A percentile compares a stretch with the other conserved stretches of the same genome.
phyloP scores from a whole-genome alignment of 164 flowering plant species.

The Warburgia ugandensis region DNA sequence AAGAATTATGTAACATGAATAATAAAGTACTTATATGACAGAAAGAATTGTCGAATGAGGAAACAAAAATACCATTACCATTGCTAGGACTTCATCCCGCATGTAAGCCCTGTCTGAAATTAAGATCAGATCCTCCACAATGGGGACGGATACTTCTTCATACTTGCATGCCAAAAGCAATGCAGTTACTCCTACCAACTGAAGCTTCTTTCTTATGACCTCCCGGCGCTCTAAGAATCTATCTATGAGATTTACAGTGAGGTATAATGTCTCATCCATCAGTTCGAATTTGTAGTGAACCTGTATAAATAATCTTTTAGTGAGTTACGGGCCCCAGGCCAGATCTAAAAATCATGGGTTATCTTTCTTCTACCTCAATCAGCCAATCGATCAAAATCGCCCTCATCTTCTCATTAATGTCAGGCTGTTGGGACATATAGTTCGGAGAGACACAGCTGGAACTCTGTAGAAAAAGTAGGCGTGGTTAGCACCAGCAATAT shows the following conservation, averaged over 20 bases:
- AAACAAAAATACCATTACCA: slow-evolving; percentile 34
- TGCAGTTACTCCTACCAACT: slow-evolving; percentile 85
- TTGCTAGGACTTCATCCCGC: slow-evolving; percentile 67
- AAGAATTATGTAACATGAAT: slow-evolving; percentile 1
- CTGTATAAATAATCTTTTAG: too few species aligned
- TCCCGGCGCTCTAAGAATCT: slow-evolving; percentile 57
- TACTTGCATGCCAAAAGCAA: slow-evolving; percentile 92
- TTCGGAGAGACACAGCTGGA: slow-evolving; percentile 44
- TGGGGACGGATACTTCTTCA: slow-evolving; percentile 81
- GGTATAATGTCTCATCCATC: slow-evolving; percentile 74
- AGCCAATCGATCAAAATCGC: slow-evolving; percentile 88
- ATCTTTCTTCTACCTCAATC: slow-evolving; percentile 56
- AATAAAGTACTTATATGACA: neutral
- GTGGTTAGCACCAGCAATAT: neutral
- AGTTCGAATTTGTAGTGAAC: slow-evolving; percentile 88
- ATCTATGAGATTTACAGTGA: slow-evolving; percentile 72
- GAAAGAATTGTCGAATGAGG: neutral
- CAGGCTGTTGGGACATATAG: slow-evolving; percentile 66
- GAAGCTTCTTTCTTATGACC: slow-evolving; percentile 71
- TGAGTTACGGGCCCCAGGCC: too few species aligned
- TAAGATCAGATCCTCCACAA: slow-evolving; percentile 71
- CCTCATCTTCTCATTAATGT: slow-evolving; percentile 85
- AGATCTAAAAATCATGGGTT: too few species aligned
- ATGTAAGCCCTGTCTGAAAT: slow-evolving; percentile 81
- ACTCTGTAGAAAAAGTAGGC: slow-evolving; percentile 29